phyloP scores from a whole-genome alignment of 1,284 basidiomycete species.

The Fomitopsis pinicola region DNA sequence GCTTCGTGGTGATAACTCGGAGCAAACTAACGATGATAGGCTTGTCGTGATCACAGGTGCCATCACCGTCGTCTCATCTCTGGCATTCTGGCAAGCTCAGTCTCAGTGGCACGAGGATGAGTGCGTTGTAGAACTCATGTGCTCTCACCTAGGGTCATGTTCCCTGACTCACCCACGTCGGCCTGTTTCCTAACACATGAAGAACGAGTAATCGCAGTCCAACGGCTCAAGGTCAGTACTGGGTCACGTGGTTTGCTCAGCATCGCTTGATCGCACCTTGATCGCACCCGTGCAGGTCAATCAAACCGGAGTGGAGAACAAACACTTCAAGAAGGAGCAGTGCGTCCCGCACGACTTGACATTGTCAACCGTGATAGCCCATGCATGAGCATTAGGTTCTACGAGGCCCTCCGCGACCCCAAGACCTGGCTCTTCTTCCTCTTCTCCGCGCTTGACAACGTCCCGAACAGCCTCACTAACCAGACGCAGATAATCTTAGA shows the following conservation, averaged over 20 bases:
- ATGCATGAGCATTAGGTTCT: conserved; percentile 38
- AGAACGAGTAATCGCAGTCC: conserved; percentile 60
- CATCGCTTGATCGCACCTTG: neutral
- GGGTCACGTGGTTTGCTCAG: neutral
- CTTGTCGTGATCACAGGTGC: conserved; percentile 71
- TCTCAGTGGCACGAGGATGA: conserved; percentile 19
- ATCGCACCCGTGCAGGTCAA: conserved; percentile 21
- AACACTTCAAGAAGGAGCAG: conserved; percentile 34
- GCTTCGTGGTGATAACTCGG: neutral
- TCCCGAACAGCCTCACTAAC: conserved; percentile 71
- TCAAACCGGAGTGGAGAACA: conserved; percentile 36
- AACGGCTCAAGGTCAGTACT: conserved; percentile 53
- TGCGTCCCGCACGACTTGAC: conserved; percentile 39
- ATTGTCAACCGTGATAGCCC: neutral
- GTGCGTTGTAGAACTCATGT: too few relatives aligned
- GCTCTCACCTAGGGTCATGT: conserved; percentile 45
- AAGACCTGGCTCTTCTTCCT: conserved; percentile 71
- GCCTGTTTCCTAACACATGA: conserved; percentile 65
- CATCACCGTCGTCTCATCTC: conserved; percentile 50
- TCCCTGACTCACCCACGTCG: conserved; percentile 65
- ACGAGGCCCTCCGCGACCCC: conserved; percentile 62
- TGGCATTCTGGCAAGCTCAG: conserved; percentile 46
- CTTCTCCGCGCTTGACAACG: conserved; percentile 56
- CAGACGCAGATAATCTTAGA: conserved; percentile 65
- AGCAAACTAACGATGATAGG: conserved; percentile 20